Evolutionary conservation across 1,139 yeast species (phyloP).

Genomic region (Candida tunisiensis): DNA sequence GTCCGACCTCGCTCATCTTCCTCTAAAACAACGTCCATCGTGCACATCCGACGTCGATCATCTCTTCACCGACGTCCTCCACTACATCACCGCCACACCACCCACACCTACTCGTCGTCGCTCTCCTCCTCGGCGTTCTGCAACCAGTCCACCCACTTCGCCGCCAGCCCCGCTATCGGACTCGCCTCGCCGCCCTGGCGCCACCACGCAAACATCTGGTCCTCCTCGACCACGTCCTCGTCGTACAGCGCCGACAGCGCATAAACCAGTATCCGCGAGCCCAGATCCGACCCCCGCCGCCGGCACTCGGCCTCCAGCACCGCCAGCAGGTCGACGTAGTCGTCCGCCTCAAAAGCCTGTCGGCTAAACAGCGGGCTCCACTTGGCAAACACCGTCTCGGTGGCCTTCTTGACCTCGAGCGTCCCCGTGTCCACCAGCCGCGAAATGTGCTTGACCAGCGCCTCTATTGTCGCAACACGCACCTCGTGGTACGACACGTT

Average conservation of each 20-base stretch:
- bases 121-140: conserved; percentile 75
- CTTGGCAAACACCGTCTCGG: conserved; percentile 50
- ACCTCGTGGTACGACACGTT: conserved; percentile 91
- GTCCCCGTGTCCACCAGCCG: conserved; percentile 67
- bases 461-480: conserved; percentile 60
- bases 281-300: conserved; percentile 21
- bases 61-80: not conserved
- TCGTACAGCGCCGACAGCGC: conserved; percentile 61
- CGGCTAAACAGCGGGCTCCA: conserved; percentile 64
- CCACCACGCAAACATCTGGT: conserved; percentile 75
- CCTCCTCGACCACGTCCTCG: conserved; percentile 68
- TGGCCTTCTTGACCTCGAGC: conserved; percentile 57
- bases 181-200: conserved; percentile 24
- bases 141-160: conserved; percentile 76
- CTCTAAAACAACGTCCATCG: too few species aligned
- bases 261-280: conserved; percentile 37
- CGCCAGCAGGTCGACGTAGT: conserved; percentile 56
- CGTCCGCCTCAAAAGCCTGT: conserved; percentile 62
- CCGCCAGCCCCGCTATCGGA: conserved; percentile 36
- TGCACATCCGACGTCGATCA: too few species aligned
- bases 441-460: conserved; percentile 49
- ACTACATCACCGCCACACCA: not conserved
- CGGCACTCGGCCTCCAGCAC: conserved; percentile 36
- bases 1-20: too few species aligned
- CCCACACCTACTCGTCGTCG: conserved; percentile 18